Evolutionary conservation across 805 yeast species (phyloP).

Genomic region (Metschnikowia corniflorae): DNA sequence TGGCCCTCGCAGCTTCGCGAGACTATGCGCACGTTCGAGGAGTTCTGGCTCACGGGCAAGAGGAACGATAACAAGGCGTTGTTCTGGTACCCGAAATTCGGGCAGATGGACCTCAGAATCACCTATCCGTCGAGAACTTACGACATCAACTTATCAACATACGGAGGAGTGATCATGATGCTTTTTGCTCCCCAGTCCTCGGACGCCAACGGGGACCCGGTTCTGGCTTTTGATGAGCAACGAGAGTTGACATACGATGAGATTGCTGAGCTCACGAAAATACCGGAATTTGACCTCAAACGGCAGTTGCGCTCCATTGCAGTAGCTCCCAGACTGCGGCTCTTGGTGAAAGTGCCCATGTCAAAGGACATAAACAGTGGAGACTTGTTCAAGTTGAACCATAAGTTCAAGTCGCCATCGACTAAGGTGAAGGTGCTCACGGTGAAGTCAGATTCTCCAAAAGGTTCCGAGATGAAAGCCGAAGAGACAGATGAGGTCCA

Average conservation of each 20-base stretch:
- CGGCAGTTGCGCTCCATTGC: conserved; percentile 82
- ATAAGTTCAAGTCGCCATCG: conserved; percentile 62
- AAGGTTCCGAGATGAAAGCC: conserved; percentile 42
- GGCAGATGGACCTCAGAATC: conserved; percentile 75
- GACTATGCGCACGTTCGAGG: conserved; percentile 37
- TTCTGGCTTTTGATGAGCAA: conserved; percentile 48
- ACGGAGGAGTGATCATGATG: conserved; percentile 73
- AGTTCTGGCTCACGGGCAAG: conserved; percentile 38
- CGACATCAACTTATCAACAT: conserved; percentile 75
- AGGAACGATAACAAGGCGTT: conserved; percentile 40
- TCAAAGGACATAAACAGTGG: conserved; percentile 60
- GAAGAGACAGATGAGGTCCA: conserved; percentile 52
- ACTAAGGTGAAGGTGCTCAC: conserved; percentile 72
- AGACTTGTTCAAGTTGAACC: conserved; percentile 68
- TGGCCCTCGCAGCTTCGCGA: conserved; percentile 40
- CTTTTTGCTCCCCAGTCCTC: conserved; percentile 53
- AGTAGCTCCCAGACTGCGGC: conserved; percentile 74
- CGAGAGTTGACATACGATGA: conserved; percentile 56
- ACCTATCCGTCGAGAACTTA: conserved; percentile 67
- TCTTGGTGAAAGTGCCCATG: conserved; percentile 73
- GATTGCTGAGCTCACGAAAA: conserved; percentile 60
- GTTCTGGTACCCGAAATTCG: conserved; percentile 80
- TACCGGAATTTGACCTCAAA: conserved; percentile 69
- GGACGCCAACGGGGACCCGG: conserved; percentile 25
- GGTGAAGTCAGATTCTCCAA: conserved; percentile 34